Evolutionary conservation across 192 early-diverging fungal genomes (phyloP).

Genomic region (Hyaloraphidium curvatum): DNA sequence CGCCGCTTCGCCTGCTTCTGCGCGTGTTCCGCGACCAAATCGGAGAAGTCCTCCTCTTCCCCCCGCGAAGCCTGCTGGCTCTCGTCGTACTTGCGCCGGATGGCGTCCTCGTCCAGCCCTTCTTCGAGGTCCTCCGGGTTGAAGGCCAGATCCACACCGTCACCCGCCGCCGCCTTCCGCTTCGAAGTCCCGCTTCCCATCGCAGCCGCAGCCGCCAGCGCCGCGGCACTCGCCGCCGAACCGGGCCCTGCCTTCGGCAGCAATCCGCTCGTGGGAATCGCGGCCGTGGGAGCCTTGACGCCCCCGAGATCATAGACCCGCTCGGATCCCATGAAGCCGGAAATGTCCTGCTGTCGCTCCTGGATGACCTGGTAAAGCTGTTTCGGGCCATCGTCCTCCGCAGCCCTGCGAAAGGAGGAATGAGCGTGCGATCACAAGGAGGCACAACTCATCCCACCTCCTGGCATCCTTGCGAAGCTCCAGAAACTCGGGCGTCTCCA

Average conservation of each 20-base stretch:
- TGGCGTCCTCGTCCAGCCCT: slow-evolving; percentile 48
- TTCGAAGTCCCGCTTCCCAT: slow-evolving; percentile 13
- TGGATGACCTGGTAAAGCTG: slow-evolving; percentile 78
- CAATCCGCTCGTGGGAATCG: slow-evolving; percentile 23
- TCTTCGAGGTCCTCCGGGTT: slow-evolving; percentile 77
- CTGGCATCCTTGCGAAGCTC: slow-evolving; percentile 65
- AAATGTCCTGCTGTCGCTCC: slow-evolving; percentile 24
- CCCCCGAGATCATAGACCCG: slow-evolving; percentile 67
- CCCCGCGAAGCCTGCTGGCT: slow-evolving; percentile 10
- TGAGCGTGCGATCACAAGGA: no score
- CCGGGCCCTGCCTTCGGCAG: neutral
- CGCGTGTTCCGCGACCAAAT: slow-evolving; percentile 75
- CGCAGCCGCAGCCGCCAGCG: no score
- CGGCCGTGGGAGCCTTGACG: slow-evolving; percentile 19
- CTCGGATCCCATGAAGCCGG: slow-evolving; percentile 80
- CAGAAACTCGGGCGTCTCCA: slow-evolving; percentile 68
- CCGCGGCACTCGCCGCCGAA: no score
- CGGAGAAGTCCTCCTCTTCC: slow-evolving; percentile 58
- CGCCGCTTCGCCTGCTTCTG: slow-evolving; percentile 44
- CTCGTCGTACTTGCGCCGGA: slow-evolving; percentile 62
- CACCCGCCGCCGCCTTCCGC: neutral
- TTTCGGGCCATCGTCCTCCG: slow-evolving; percentile 17
- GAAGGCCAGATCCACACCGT: slow-evolving; percentile 59
- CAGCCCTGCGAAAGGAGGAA: slow-evolving; percentile 10
- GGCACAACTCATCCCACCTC: neutral